Base-by-base conservation (phyloP, 495 filamentous ascomycete species). In the Recurvomyces mirabilis region DNA sequence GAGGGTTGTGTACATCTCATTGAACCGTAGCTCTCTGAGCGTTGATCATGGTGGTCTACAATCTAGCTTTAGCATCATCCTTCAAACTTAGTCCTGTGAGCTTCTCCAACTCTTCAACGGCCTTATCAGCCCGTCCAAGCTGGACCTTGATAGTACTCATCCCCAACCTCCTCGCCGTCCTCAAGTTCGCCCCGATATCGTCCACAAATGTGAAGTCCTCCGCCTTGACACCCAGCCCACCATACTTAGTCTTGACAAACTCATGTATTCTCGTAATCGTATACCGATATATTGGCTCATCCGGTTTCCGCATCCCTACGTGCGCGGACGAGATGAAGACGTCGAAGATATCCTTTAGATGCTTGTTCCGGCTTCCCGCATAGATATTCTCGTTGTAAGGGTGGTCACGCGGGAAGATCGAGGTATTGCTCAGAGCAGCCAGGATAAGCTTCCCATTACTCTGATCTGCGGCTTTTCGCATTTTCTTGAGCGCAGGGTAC, bases 161-260 rank as follows among this genome's bases (percentile, higher is more conserved):
- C 20, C 91, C 91, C 10, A 76, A 60, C 40, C 64, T 68, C 66
- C 72, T 87, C 10, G 80, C 91, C 10, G 72, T 75, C 66, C 87
- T 89, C 53, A 95, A 61, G 60, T 98, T 98, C 67, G 84, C 77
- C 0, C 91, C 91, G 57, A 98, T 96, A 63, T 98, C 91, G 68
- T 98, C 91, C 38, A 95, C 61, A 61, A 98, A 96, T 14, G 93
- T 67, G 35, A 94, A 65, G 40, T 95, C 84, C 9, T 67, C 69
- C 0, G 82, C 64, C 47, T 63, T 63, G 0, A 87, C 63, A 10
- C 55, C 38, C n/a, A 43, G 30, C 9, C 69, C 55, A 5, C 54
- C 58, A 62, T 73, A 73, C 47, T 60, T 68, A 40, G 63, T 62
- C 60, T 65, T 67, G n/a, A 76, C 73, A 46, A 72, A 71, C 48